Evolutionary conservation across 345 rosid species (phyloP), one percentile per base, ranked within the genome.

Genomic region (Citrus sp.): DNA sequence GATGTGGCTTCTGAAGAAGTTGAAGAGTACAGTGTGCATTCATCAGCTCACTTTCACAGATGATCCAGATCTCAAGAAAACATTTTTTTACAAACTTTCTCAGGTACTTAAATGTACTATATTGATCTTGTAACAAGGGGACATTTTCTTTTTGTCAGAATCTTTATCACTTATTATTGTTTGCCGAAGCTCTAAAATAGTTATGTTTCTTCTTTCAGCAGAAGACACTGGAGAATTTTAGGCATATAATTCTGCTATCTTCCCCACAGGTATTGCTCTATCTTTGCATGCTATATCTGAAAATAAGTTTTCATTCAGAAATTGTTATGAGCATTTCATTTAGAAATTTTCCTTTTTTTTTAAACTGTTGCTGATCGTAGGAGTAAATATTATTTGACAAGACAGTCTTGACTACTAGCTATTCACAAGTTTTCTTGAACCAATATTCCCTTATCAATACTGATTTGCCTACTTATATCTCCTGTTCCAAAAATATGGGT

Each of bases 41-140:
- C 98, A 96, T 88, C 98, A 94, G 85, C 98, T 96, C 69, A 96
- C 98, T 51, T 90, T 96, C 82, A 91, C 99, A 0, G 99, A 96
- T 85, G 93, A 92, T 74, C 88, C 95, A 42, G 92, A 91, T 84
- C 92, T 96, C 21, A 80, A 80, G 9, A 89, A 87, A n/a, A 94
- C 95, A 10, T 92, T 94, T 88, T 87, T 96, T 72, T 94, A 92
- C 89, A 85, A 83, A 78, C 97, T 96, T 78, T 92, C 92, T 78
- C 87, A 92, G 98, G 99, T 92, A 84, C 64, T 21, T 22, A 40
- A 62, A 65, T 73, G 71, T 54, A 7, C 22, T 9, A 32, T 13
- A 49, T 2, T 25, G 54, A 37, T 37, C 54, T 38, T 59, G 40
- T 38, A 46, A n/a, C 46, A 55, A 16, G 46, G 56, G 18, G 37